Base-by-base conservation (phyloP, 2,329 filamentous ascomycete genomes). In the Beauveria australis region DNA sequence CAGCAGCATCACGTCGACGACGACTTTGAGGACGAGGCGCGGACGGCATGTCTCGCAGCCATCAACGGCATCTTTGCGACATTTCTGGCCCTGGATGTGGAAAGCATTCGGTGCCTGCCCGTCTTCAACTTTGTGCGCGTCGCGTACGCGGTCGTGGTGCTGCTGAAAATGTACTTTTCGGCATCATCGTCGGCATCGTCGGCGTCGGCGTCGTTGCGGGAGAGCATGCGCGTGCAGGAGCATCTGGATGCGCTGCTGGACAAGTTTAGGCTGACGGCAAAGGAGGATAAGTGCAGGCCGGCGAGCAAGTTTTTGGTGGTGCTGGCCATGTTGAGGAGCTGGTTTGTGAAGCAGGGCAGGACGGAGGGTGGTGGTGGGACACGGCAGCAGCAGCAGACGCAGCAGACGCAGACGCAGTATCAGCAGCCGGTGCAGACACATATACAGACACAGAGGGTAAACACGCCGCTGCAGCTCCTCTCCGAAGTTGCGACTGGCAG, bases 81-180 rank as follows among this genome's bases (percentile, higher is more conserved):
- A 0, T 89, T 92, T 60, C 71, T 87, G 3, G 75, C 74, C 44
- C 82, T 91, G 72, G 82, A 87, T 53, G 71, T 83, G 16, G 71
- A 76, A 4, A 78, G 76, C 46, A 77, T 90, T 46, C 83, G 86
- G 58, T 86, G 81, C 60, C 71, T 91, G 10, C 88, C 89, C 19
- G 86, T 89, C 3, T 86, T 89, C 67, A 84, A 83, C 70, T 86
- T 89, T 66, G 87, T 89, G 18, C 84, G 89, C 30, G 83, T 90
- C 19, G 84, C 87, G 12, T 91, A 90, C 68, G 85, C 85, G 6
- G 80, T 87, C 2, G 86, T 91, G 22, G 83, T 89, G 37, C 76
- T 91, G 43, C 87, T 90, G 70, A 91, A 91, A 72, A 81, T 92
- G 63, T 88, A 87, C 72, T 86, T 89, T 54, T 83, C 86, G 9